These are phyloP conservation scores for Rubroboletus pulcherrimus DNA, from an alignment of 768 basidiomycete genomes.

Conservation along the genomic window DNA sequence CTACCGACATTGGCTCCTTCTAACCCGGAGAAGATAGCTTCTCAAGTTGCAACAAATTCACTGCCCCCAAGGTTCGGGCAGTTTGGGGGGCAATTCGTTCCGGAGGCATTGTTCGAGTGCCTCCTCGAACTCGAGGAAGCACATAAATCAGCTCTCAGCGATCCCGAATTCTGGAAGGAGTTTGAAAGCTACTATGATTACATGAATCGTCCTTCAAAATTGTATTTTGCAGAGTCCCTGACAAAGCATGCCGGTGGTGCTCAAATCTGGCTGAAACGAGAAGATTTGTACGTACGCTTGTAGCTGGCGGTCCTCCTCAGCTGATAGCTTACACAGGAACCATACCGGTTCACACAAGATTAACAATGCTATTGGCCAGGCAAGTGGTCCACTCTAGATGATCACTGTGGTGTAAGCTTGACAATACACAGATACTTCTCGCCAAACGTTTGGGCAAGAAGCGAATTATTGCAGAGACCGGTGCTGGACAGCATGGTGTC, in stretches of 20 bases:
- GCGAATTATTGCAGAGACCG: constrained; percentile 97
- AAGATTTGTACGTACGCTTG: constrained; percentile 63
- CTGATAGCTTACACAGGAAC: constrained; percentile 52
- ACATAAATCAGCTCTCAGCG: constrained; percentile 80
- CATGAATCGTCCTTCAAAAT: constrained; percentile 89
- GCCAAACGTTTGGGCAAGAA: constrained; percentile 94
- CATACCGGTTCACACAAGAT: constrained; percentile 99
- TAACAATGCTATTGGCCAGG: constrained; percentile 97
- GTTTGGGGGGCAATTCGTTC: constrained; percentile 97
- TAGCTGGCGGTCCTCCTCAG: neutral
- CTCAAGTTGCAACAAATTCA: constrained; percentile 36
- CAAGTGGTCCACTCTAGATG: constrained; percentile 26
- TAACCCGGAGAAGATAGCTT: constrained; percentile 4
- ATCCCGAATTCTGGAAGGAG: constrained; percentile 92
- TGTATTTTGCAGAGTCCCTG: constrained; percentile 89
- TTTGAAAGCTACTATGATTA: constrained; percentile 84
- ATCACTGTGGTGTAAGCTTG: neutral
- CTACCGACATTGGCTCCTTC: neutral
- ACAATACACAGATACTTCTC: constrained; percentile 67
- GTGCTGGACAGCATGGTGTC: constrained; percentile 98
- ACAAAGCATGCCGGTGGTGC: constrained; percentile 91
- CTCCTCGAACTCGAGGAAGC: constrained; percentile 87
- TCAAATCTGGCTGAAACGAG: constrained; percentile 96
- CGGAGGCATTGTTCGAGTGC: constrained; percentile 93
- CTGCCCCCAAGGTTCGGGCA: constrained; percentile 88